These are phyloP conservation scores for Pilaira anomala DNA, from an alignment of 192 early-diverging fungal species.

Conservation along the genomic window DNA sequence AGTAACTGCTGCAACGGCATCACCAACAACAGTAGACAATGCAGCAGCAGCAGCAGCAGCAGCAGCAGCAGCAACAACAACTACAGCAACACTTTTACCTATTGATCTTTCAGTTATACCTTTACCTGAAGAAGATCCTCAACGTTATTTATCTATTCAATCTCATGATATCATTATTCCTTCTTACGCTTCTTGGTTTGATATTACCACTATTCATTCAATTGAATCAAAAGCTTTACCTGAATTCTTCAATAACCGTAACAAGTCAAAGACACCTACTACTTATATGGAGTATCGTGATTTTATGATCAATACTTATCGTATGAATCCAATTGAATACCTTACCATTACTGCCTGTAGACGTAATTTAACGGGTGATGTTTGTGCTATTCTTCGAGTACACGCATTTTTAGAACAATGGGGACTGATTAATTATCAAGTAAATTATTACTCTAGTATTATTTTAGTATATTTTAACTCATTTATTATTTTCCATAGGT, in stretches of 20 bases:
- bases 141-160: constrained; percentile 64
- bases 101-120: constrained; percentile 4
- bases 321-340: constrained; percentile 93
- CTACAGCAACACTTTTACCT: not conserved
- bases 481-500: constrained; percentile 47
- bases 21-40: not conserved
- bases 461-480: not conserved
- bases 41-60: not conserved
- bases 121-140: constrained; percentile 54
- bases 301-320: constrained; percentile 98
- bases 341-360: constrained; percentile 97
- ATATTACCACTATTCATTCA: constrained; percentile 71
- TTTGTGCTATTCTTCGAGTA: constrained; percentile 96
- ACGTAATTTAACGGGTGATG: constrained; percentile 96
- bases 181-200: constrained; percentile 95
- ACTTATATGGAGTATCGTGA: constrained; percentile 94
- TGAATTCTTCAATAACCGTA: constrained; percentile 95
- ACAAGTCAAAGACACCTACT: constrained; percentile 90
- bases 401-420: constrained; percentile 99
- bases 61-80: not conserved
- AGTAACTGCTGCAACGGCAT: not conserved
- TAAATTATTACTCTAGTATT: constrained; percentile 28
- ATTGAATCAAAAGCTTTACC: constrained; percentile 85
- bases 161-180: constrained; percentile 79
- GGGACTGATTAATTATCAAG: constrained; percentile 99